Percentiles rank a stretch among this genome's conserved stretches.
phyloP scores from a whole-genome alignment of 176 grass and related monocot species.

The Bothriochloa decipiens region DNA sequence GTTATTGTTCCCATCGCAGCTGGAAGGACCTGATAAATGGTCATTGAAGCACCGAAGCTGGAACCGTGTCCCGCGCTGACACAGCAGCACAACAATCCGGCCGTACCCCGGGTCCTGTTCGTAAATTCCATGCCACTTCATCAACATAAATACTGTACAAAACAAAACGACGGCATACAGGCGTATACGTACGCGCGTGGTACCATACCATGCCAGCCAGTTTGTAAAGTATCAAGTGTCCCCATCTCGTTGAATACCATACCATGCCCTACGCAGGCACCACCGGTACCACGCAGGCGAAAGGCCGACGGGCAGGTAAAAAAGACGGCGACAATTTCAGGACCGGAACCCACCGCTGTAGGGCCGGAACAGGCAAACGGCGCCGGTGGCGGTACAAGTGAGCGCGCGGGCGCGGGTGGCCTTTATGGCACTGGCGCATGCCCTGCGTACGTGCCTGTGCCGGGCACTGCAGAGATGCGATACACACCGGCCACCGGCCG shows the following conservation, averaged over 20 bases:
- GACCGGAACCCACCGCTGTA: background rate
- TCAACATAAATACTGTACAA: background rate
- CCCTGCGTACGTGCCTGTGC: background rate
- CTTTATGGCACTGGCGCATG: slow-evolving; percentile 41
- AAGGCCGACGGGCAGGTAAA: background rate
- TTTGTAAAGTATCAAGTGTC: too few species aligned
- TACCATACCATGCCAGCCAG: too few species aligned
- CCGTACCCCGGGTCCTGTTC: background rate
- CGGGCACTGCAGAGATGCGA: background rate
- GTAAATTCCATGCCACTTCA: background rate
- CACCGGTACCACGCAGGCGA: background rate
- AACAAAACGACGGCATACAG: background rate
- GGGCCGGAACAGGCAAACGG: too few species aligned
- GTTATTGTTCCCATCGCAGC: too few species aligned
- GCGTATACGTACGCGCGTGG: background rate
- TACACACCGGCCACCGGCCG: background rate
- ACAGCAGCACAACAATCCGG: too few species aligned
- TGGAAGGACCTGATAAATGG: background rate
- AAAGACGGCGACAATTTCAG: background rate
- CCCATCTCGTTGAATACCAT: background rate
- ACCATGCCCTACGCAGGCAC: background rate
- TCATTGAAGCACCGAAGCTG: slow-evolving; percentile 3
- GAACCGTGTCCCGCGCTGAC: background rate
- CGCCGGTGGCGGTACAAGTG: background rate
- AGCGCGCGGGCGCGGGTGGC: background rate